A percentile compares a stretch with the other conserved stretches of the same genome.
phyloP scores from a whole-genome alignment of 768 basidiomycete species.

The Russula ochroleuca region DNA sequence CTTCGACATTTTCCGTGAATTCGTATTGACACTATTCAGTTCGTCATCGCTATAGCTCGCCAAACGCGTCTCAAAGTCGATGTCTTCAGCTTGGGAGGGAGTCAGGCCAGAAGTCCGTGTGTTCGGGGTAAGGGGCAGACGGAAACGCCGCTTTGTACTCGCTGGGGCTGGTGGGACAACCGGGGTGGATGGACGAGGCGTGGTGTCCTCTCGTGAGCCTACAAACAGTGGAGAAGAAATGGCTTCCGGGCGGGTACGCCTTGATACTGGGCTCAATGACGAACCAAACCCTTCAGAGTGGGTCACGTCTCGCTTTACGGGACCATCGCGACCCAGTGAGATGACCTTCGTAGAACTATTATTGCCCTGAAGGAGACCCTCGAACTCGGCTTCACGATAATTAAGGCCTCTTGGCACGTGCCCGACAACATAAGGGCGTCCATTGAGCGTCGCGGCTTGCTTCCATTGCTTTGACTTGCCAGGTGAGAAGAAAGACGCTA shows the following conservation, averaged over 20 bases:
- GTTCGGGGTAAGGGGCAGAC: constrained; percentile 50
- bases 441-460: constrained; percentile 75
- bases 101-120: constrained; percentile 47
- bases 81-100: constrained; percentile 73
- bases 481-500: constrained; percentile 65
- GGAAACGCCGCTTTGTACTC: constrained; percentile 50
- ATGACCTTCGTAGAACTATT: constrained; percentile 42
- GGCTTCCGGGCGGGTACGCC: neutral
- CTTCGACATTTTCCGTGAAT: constrained; percentile 35
- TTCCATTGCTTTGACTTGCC: constrained; percentile 62
- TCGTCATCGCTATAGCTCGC: constrained; percentile 56
- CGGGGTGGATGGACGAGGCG: constrained; percentile 30
- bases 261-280: neutral
- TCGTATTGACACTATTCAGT: constrained; percentile 19
- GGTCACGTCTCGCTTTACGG: constrained; percentile 23
- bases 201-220: neutral
- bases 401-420: constrained; percentile 51
- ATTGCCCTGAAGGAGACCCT: constrained; percentile 61
- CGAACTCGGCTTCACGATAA: constrained; percentile 71
- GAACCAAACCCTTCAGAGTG: neutral
- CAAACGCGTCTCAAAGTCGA: constrained; percentile 80
- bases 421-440: constrained; percentile 65
- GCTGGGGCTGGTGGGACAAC: constrained; percentile 27
- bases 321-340: constrained; percentile 30
- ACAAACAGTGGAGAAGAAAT: constrained; percentile 14